Evolutionary conservation across 2,329 filamentous ascomycete species (phyloP), one percentile per base, ranked within the genome.

Genomic region (Eutypella sp.): DNA sequence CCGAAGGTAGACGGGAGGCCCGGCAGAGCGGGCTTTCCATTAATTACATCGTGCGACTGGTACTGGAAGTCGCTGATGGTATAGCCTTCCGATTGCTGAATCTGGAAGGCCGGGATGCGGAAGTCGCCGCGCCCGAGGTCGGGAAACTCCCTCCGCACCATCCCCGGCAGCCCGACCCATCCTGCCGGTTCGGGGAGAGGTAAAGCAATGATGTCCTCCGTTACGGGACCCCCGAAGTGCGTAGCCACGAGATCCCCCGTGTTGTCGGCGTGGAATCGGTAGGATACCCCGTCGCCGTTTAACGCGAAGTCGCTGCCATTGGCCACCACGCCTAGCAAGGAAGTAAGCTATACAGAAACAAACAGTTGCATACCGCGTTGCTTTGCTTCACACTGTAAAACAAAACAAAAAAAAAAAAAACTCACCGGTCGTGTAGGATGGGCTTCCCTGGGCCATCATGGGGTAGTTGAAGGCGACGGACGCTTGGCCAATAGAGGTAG

Each of bases 41-140:
- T 54, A 0, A 73, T 47, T 2, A 83, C 61, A n/a, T 74, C 62
- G 50, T 84, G 73, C 0, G 77, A 81, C 45, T 74, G 67, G 55
- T 84, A 85, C 33, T 68, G 67, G 47, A 85, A 74, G 7, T 76
- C 73, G 6, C 74, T 77, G 13, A 85, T 72, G 0, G 79, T 82
- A 48, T 79, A 72, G 24, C 81, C 81, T 15, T 71, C 71, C 2
- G 74, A 65, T 54, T 85, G 80, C 44, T 71, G 70, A 53, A 85
- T 79, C 31, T 78, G 74, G 11, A 85, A 70, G 0, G 82, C 81
- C 0, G 82, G 82, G 3, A 75, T 65, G 3, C 82, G 73, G 51
- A 82, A 81, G 56, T 85, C 82, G 15, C 81, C 81, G 7, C 81
- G 73, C 1, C 82, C 81, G 4, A 81, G 66, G 48, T 85, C 81